These are phyloP conservation scores for Coniochaeta hoffmannii DNA, from an alignment of 2,329 filamentous ascomycete species.

Conservation along the genomic window DNA sequence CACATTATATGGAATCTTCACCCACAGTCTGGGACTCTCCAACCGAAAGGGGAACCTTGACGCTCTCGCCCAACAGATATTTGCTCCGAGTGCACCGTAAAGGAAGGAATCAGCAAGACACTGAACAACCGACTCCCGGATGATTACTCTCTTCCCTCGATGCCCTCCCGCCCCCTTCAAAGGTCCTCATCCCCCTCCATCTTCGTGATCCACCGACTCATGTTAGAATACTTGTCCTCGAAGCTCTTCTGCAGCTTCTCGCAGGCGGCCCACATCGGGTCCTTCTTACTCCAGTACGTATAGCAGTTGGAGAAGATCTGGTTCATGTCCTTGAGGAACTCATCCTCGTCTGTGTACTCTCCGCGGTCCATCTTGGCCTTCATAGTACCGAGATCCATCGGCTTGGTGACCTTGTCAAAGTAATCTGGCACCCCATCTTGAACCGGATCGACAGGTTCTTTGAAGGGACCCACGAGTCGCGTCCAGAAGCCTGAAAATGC, in stretches of 20 bases:
- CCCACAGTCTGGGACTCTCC: no score
- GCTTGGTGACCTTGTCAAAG: conserved; percentile 49
- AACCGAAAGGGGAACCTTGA: no score
- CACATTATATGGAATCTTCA: no score
- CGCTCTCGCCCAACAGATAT: no score
- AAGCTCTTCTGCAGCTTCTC: conserved; percentile 49
- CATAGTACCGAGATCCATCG: conserved; percentile 56
- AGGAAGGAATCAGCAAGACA: background rate
- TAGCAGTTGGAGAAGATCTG: conserved; percentile 59
- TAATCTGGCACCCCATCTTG: conserved; percentile 55
- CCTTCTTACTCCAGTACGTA: conserved; percentile 51
- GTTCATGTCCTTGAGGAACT: conserved; percentile 50
- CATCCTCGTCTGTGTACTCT: conserved; percentile 43
- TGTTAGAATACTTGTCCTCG: conserved; percentile 38
- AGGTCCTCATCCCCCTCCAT: conserved; percentile 35
- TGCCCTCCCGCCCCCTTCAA: no score
- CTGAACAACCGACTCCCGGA: background rate
- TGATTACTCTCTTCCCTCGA: background rate
- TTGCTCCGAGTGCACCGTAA: no score
- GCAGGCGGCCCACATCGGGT: conserved; percentile 47
- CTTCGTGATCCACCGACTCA: conserved; percentile 54
- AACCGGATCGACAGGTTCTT: conserved; percentile 24
- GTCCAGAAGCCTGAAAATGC: conserved; percentile 51
- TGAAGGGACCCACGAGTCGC: conserved; percentile 55
- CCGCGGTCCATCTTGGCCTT: conserved; percentile 50